A percentile compares a stretch with the other conserved stretches of the same genome.
Evolutionary conservation across 225 moss, liverwort and hornwort species (phyloP).

Genomic region (Climacium dendroides): DNA sequence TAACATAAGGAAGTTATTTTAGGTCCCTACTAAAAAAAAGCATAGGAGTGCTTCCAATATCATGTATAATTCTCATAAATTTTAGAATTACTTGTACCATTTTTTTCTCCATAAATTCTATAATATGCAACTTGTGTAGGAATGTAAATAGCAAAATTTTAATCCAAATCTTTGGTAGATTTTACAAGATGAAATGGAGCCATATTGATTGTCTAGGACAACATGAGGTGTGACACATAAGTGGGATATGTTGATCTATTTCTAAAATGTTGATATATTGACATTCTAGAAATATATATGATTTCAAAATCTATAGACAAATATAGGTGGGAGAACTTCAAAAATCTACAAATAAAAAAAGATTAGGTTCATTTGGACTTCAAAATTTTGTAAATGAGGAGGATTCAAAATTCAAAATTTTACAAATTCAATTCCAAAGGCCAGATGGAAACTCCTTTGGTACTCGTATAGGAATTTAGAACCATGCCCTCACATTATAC

Average conservation of each 20-base stretch:
- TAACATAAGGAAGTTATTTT: neutral
- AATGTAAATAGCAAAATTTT: neutral
- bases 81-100: no score
- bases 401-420: neutral
- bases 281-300: neutral
- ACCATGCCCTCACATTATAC: neutral
- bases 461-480: neutral
- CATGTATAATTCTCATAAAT: fast-evolving
- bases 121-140: neutral
- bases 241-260: neutral
- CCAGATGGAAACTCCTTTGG: neutral
- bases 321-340: neutral
- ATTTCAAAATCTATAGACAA: neutral
- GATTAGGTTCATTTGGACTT: no score
- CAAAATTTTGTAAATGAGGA: no score
- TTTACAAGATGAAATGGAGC: neutral
- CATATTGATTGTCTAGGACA: neutral
- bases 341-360: no score
- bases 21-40: no score
- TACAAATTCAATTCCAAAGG: neutral
- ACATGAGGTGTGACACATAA: fast-evolving
- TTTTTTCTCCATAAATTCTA: neutral
- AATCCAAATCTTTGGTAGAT: neutral
- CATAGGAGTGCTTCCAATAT: fast-evolving
- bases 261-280: neutral